Evolutionary conservation across 2,329 filamentous ascomycete species (phyloP), one percentile per base, ranked within the genome.

Genomic region (Talaromyces piceae): DNA sequence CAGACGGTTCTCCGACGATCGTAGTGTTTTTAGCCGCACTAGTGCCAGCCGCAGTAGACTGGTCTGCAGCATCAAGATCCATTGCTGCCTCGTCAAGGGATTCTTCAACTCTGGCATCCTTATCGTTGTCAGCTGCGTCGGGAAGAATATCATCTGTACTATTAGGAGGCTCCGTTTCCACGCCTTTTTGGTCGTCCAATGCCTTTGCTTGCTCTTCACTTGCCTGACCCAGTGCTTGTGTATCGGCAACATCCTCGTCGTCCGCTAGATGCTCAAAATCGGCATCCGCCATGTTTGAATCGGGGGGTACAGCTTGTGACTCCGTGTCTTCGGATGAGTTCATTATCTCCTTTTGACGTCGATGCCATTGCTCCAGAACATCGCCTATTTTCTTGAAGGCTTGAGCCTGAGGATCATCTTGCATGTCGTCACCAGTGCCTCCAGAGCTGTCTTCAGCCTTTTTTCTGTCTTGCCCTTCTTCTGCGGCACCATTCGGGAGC

Each of bases 351-450:
- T 81, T 82, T 61, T 94, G 88, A 63, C 90, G 88, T 53, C 88
- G 82, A 67, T 97, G 91, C 88, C 91, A 98, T 60, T 86, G 82
- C 67, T 97, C 91, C 27, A 98, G 77, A 5, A 89, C 86, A 71
- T 98, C 90, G 20, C 93, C 93, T 26, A 98, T 80, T 63, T 95
- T 94, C 72, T 93, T 93, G 77, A 96, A 95, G 1, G 90, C 87
- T 58, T 93, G 82, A 43, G 75, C 73, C 47, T 80, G 67, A 55
- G 68, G 67, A 46, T 70, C 67, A 39, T 69, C 61, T 6, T 64
- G 60, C 31, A 60, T 60, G 20, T 60, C 59, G 45, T 71, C 65
- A 25, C 69, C 63, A 8, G 57, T 63, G 37, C 67, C 70, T 37
- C 67, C 69, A 3, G 58, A 55, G 33, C 63, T 62, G 45, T 69